Percentiles rank a stretch among this genome's conserved stretches.
Conservation (phyloP, 2,329 filamentous ascomycete genomes). For the Akanthomyces uredinophilus region DNA sequence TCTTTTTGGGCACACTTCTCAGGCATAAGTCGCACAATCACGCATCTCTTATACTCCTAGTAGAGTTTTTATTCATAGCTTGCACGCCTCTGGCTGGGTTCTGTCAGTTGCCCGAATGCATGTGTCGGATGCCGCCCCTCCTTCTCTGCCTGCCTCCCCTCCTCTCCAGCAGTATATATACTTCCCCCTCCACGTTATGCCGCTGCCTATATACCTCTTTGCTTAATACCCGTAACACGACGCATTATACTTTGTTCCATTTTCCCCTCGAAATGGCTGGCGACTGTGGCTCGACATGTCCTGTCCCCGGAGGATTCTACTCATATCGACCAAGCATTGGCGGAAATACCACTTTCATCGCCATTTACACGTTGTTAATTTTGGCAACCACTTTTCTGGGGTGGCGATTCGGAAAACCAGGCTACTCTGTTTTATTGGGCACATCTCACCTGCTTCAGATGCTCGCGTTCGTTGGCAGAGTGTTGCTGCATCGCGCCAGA, state of each 20-base stretch:
- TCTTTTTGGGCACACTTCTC: background rate
- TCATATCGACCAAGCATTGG: slow-evolving; percentile 31
- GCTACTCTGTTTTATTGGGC: background rate
- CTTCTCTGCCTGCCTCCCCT: background rate
- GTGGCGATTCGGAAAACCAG: slow-evolving; percentile 26
- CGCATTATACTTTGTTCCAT: background rate
- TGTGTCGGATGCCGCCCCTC: background rate
- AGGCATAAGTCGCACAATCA: background rate
- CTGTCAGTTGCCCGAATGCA: background rate
- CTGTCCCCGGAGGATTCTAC: slow-evolving; percentile 33
- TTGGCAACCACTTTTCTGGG: slow-evolving; percentile 34
- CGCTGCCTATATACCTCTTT: background rate
- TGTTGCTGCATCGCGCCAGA: background rate
- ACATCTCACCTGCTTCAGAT: slow-evolving; percentile 22
- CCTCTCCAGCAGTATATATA: background rate
- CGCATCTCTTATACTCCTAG: background rate
- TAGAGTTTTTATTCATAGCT: background rate
- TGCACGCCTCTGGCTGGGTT: background rate
- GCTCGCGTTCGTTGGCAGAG: slow-evolving; percentile 30
- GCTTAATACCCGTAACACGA: background rate
- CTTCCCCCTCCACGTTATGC: background rate
- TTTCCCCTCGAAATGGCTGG: slow-evolving; percentile 27
- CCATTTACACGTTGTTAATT: slow-evolving; percentile 35
- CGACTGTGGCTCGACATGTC: slow-evolving; percentile 33
- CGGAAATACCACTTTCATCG: slow-evolving; percentile 38